Conservation (phyloP, 768 basidiomycete genomes). For the Pholiota microspora region DNA sequence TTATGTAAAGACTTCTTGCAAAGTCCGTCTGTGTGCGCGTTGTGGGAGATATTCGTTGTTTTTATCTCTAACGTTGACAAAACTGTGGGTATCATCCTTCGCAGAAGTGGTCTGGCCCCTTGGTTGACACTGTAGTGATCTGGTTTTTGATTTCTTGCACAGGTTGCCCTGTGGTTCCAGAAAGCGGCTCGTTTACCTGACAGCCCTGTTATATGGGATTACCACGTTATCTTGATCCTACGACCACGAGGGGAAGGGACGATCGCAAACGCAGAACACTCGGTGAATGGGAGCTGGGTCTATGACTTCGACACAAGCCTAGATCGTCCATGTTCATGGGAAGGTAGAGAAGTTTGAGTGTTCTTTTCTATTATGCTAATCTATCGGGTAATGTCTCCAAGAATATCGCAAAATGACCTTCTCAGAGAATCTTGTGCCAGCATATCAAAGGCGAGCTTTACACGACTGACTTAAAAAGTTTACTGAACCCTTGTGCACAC, state of each 20-base stretch:
- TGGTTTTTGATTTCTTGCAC: no score
- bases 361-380: neutral
- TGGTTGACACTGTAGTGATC: no score
- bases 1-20: slow-evolving; percentile 44
- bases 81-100: slow-evolving; percentile 40
- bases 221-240: slow-evolving; percentile 66
- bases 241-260: slow-evolving; percentile 25
- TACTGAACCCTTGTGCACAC: neutral
- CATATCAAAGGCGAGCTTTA: slow-evolving; percentile 43
- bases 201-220: slow-evolving; percentile 65
- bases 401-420: slow-evolving; percentile 50
- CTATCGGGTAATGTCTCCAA: slow-evolving; percentile 25
- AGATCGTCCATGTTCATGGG: slow-evolving; percentile 47
- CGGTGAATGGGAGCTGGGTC: slow-evolving; percentile 43
- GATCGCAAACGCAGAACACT: slow-evolving; percentile 1
- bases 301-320: slow-evolving; percentile 69
- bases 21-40: slow-evolving; percentile 21
- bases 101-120: slow-evolving; percentile 5
- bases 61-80: slow-evolving; percentile 65
- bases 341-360: slow-evolving; percentile 33
- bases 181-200: slow-evolving; percentile 34
- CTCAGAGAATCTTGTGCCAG: slow-evolving; percentile 27
- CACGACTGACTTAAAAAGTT: neutral
- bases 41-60: slow-evolving; percentile 53
- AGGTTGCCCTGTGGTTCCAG: slow-evolving; percentile 71